Base-by-base conservation (phyloP, 441 rosid species). In the Erodium trifolium region DNA sequence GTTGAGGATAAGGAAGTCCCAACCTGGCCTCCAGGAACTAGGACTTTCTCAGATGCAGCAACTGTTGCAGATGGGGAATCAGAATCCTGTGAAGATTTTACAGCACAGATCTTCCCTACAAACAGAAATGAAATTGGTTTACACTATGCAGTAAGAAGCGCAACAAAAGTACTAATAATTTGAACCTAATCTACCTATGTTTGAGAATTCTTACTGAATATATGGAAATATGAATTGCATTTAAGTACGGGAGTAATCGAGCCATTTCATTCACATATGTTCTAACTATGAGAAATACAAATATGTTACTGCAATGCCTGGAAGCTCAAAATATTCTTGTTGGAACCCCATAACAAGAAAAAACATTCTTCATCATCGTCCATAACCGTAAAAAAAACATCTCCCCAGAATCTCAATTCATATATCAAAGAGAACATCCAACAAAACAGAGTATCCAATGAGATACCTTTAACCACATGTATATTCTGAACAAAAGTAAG, bases 21-120 rank as follows among this genome's bases (percentile, higher is more conserved):
- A 63, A 63, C 74, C 85, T 76, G 81, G 69, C 77, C 78, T 45
- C 76, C 85, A 34, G 91, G 87, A 78, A 84, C 91, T 66, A 87
- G 81, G 72, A 87, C 74, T 79, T 86, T 87, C 68, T 81, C 85
- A 47, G 97, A 86, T 39, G 89, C 72, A 55, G 87, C 73, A 65
- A 84, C 83, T 13, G 79, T 73, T 69, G 81, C 10, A 11, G 88
- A 86, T 13, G 91, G 76, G 41, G 87, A 65, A 11, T 88, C 91
- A 27, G 88, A 82, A 69, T 91, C 95, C 78, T 75, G 69, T 1
- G 96, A 81, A 67, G 85, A 80, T 73, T 80, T 87, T 78, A 80
- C 86, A 77, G 86, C 86, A 77, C 78, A 79, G 41, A 86, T 75
- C 82, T 86, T 91, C 77, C 93, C 97, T 91, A 12, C 11, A 9